Evolutionary conservation across 768 basidiomycete species (phyloP).

Genomic region (Dictyophora rubrovolvata): DNA sequence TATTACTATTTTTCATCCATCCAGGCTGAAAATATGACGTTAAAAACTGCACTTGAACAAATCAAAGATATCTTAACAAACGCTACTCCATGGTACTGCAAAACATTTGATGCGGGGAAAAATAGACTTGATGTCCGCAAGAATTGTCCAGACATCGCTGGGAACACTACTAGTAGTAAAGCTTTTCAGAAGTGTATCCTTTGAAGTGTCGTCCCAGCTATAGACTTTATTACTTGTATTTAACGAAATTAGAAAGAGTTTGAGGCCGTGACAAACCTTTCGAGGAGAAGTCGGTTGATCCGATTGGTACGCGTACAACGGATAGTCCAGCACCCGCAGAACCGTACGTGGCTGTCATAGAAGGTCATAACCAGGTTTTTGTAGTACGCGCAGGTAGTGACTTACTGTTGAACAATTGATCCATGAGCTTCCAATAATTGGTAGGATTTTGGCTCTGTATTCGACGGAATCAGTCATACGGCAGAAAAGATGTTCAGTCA

Average conservation of each 20-base stretch:
- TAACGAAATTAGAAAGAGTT: neutral
- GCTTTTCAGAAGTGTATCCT: conserved; percentile 45
- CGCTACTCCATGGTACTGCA: conserved; percentile 65
- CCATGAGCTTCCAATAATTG: conserved; percentile 49
- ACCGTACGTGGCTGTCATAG: conserved; percentile 40
- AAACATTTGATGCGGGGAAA: conserved; percentile 47
- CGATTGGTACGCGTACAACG: conserved; percentile 59
- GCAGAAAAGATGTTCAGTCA: neutral
- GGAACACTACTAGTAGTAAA: conserved; percentile 53
- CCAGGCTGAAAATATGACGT: conserved; percentile 36
- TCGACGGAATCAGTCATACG: conserved; percentile 3
- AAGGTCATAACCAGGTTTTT: neutral
- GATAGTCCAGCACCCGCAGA: conserved; percentile 55
- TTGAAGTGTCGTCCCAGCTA: conserved; percentile 49
- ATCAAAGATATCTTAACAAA: conserved; percentile 21
- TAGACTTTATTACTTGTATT: conserved; percentile 31
- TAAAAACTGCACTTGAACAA: neutral
- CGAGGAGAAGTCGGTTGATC: conserved; percentile 64
- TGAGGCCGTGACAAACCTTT: conserved; percentile 31
- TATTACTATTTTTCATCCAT: conserved; percentile 65
- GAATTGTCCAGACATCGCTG: conserved; percentile 48
- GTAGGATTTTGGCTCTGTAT: conserved; percentile 36
- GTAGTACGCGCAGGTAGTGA: no score
- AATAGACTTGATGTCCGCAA: conserved; percentile 51
- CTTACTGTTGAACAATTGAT: conserved; percentile 43